These are phyloP conservation scores for Wallacemonas sp. DNA, from an alignment of 208 protist species.

Conservation along the genomic window DNA sequence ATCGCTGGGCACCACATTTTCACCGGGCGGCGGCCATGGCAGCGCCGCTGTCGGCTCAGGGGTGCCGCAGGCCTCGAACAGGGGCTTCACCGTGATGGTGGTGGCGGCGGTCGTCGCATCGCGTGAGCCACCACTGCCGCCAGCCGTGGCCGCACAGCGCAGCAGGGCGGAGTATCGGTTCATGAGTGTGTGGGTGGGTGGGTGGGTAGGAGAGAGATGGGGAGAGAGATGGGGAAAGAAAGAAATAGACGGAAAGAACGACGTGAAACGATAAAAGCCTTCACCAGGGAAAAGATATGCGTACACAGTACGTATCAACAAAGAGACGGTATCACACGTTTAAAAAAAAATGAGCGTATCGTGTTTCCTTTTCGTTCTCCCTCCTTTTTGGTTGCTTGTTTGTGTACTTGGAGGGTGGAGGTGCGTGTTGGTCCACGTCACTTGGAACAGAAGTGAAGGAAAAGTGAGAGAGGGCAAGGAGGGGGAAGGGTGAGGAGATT, in stretches of 20 bases:
- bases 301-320: no score
- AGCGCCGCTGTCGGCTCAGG: not conserved
- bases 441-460: no score
- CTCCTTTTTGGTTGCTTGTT: no score
- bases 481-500: no score
- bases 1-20: no score
- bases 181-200: constrained; percentile 6
- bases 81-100: not conserved
- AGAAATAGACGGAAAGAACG: constrained; percentile 17
- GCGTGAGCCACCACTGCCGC: not conserved
- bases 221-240: not conserved
- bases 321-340: no score
- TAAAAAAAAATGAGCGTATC: no score
- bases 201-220: constrained; percentile 1
- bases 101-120: no score
- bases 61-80: not conserved
- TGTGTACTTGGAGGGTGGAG: no score
- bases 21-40: not conserved
- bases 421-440: no score
- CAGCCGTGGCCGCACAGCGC: not conserved
- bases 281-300: not conserved
- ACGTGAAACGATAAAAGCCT: not conserved
- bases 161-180: constrained; percentile 4
- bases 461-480: no score
- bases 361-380: no score